Evolutionary conservation across 1,284 basidiomycete species (phyloP), one percentile per base, ranked within the genome.

Genomic region (Coniophora puteana): DNA sequence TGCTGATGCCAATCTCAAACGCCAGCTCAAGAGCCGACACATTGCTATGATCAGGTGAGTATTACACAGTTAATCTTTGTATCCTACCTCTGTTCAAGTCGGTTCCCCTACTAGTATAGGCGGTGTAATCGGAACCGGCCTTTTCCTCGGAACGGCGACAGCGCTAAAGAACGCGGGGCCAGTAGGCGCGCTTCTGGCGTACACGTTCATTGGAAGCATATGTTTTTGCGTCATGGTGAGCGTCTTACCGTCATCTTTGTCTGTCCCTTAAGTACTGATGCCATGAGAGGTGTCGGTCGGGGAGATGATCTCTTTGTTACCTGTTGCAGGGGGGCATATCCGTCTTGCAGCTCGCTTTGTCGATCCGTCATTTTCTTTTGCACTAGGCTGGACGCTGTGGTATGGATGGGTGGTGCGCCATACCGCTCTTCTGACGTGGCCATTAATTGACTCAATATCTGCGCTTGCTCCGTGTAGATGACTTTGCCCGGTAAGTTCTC

Each of bases 331-430:
- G 51, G 75, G 80, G 37, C 80, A 81, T 59, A 78, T 83, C 56
- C 71, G 67, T 46, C 66, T 83, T 36, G 76, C 80, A 10, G 71
- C 72, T 40, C 75, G 80, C 20, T 83, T 83, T 55, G 75, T 83
- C 29, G 74, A 83, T 55, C 75, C 76, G 5, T 75, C 78, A 8
- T 66, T 84, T 34, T 72, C 75, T 0, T 81, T 80, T 54, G 70
- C 76, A 34, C 71, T 77, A 74, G 77, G 78, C 13, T 82, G 76
- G 74, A 76, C 78, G 51, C 79, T 78, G 54, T 73, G 68, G 66
- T 76, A 75, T 55, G 76, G 73, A 58, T 76, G 74, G 66, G 54
- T 55, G 1, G 62, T 69, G 43, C 55, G 77, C 47, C 67, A 80
- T 11, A 8, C n/a, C 26, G n/a, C 26, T 27, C n/a, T 10, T 27